phyloP scores from a whole-genome alignment of 2,329 filamentous ascomycete species.

The Phialophora tarda region DNA sequence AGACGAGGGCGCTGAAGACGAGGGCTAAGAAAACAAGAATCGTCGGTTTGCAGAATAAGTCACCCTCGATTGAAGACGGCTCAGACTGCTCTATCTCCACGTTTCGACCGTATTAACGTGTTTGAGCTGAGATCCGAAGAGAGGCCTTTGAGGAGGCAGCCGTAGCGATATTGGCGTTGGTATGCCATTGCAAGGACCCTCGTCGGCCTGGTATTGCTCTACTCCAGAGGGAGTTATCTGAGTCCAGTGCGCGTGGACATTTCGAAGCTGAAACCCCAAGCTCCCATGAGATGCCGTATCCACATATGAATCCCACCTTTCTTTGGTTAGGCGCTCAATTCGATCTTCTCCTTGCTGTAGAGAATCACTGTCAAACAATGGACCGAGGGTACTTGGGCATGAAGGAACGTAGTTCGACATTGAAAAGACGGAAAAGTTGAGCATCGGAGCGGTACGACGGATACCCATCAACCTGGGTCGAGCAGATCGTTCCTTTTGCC shows the following conservation, averaged over 20 bases:
- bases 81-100: background rate
- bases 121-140: background rate
- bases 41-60: background rate
- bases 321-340: background rate
- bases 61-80: background rate
- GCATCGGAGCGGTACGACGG: background rate
- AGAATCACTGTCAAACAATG: background rate
- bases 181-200: background rate
- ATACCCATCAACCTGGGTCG: background rate
- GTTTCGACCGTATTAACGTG: background rate
- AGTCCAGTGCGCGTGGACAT: background rate
- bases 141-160: background rate
- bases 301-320: background rate
- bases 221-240: background rate
- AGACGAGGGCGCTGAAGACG: background rate
- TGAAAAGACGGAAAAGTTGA: background rate
- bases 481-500: background rate
- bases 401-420: background rate
- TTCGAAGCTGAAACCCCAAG: background rate
- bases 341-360: background rate
- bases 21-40: background rate
- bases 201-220: too few relatives aligned
- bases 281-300: background rate
- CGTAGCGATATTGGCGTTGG: background rate
- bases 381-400: background rate